Conservation (phyloP, 2,329 filamentous ascomycete genomes). For the Alternaria brassicicola region DNA sequence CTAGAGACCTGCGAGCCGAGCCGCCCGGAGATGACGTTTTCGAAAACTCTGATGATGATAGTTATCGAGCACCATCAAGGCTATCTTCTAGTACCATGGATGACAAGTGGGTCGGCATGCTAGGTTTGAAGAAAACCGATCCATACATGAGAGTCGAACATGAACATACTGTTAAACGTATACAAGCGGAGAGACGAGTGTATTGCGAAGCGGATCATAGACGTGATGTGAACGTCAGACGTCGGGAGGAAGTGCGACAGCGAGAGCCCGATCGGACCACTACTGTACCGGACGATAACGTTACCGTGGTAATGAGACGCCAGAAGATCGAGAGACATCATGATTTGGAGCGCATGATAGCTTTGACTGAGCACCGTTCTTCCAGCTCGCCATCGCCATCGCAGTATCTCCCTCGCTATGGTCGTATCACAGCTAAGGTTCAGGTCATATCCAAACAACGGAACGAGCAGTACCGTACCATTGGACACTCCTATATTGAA, state of each 20-base stretch:
- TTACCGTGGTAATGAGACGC: neutral
- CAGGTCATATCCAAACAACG: neutral
- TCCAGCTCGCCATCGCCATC: neutral
- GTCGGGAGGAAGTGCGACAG: neutral
- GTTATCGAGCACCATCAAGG: neutral
- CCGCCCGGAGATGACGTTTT: neutral
- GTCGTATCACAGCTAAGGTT: neutral
- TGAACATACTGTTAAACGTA: neutral
- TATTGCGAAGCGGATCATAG: neutral
- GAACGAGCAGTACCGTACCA: neutral
- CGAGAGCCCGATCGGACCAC: neutral
- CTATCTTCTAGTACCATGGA: neutral
- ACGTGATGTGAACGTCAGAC: neutral
- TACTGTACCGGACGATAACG: neutral
- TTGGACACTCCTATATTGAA: neutral
- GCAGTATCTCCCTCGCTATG: neutral
- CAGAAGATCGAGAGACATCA: neutral
- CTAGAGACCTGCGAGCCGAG: neutral
- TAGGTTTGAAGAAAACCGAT: neutral
- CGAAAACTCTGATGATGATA: neutral
- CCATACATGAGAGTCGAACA: conserved; percentile 3
- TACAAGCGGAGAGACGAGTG: neutral
- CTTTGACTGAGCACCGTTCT: neutral
- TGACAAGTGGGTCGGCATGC: neutral
- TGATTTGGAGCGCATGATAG: neutral